These are phyloP conservation scores for Rhododendron williamsianum DNA, from an alignment of 148 eudicot genomes.

Conservation along the genomic window DNA sequence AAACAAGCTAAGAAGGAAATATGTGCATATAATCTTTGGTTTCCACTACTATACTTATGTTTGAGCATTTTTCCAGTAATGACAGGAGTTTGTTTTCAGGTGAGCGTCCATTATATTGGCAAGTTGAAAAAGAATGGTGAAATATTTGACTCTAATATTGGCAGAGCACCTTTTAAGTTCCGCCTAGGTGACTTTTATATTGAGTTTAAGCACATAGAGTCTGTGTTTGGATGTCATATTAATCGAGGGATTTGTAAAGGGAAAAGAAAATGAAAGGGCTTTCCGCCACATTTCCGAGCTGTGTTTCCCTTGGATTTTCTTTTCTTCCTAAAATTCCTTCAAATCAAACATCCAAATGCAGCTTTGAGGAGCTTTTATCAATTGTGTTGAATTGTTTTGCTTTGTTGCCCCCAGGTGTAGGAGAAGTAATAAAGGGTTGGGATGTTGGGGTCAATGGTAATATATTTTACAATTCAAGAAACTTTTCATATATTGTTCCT, in stretches of 20 bases:
- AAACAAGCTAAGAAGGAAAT: background rate
- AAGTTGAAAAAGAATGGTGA: constrained; percentile 74
- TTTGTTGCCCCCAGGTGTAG: constrained; percentile 49
- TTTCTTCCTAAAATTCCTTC: background rate
- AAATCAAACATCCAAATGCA: background rate
- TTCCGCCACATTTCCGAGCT: background rate
- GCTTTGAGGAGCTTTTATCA: background rate
- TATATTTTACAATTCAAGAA: background rate
- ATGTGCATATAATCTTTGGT: background rate
- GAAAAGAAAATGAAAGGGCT: background rate
- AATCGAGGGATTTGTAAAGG: background rate
- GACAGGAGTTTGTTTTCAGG: constrained; percentile 34
- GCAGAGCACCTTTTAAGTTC: constrained; percentile 71
- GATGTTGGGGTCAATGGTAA: constrained; percentile 94
- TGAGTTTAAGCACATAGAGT: background rate
- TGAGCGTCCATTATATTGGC: constrained; percentile 70
- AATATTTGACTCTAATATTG: constrained; percentile 73
- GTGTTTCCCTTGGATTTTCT: background rate
- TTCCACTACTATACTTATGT: background rate
- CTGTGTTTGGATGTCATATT: background rate
- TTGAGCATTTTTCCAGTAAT: background rate
- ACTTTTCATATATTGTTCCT: background rate
- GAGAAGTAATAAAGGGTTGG: constrained; percentile 93
- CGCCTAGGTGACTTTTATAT: constrained; percentile 53
- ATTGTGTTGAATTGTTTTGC: constrained; percentile 1